These are phyloP conservation scores for Chytridiales sp. DNA, from an alignment of 371 early-diverging fungal species.

Conservation along the genomic window DNA sequence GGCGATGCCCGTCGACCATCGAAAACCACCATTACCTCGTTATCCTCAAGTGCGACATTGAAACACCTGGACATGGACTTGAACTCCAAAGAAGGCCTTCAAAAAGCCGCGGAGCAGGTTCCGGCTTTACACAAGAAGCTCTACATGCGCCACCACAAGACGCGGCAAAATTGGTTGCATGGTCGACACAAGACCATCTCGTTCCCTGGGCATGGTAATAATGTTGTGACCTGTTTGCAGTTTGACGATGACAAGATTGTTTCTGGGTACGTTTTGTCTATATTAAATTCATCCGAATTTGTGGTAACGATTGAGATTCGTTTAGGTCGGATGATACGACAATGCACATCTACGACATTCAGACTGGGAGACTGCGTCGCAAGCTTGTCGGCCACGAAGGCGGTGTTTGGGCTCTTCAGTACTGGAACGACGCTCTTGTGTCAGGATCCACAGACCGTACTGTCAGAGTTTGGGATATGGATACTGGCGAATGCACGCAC, in stretches of 20 bases:
- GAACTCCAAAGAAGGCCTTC: no score
- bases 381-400: conserved; percentile 90
- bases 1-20: no score
- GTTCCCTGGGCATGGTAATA: conserved; percentile 75
- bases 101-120: neutral
- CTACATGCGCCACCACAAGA: conserved; percentile 69
- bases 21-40: no score
- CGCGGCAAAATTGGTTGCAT: conserved; percentile 79
- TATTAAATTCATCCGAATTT: neutral
- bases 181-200: conserved; percentile 69
- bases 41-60: no score
- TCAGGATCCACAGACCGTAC: conserved; percentile 98
- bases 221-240: conserved; percentile 93
- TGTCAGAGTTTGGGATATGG: conserved; percentile 95
- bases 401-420: conserved; percentile 98
- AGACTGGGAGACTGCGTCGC: conserved; percentile 65
- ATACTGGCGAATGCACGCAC: conserved; percentile 81
- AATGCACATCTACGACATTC: conserved; percentile 84
- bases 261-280: conserved; percentile 55
- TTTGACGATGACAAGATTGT: conserved; percentile 92
- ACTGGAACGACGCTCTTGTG: conserved; percentile 82
- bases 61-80: no score
- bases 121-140: conserved; percentile 71
- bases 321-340: conserved; percentile 75
- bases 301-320: neutral